Base-by-base conservation (phyloP, 2,329 filamentous ascomycete genomes). In the Daldinia sp. region DNA sequence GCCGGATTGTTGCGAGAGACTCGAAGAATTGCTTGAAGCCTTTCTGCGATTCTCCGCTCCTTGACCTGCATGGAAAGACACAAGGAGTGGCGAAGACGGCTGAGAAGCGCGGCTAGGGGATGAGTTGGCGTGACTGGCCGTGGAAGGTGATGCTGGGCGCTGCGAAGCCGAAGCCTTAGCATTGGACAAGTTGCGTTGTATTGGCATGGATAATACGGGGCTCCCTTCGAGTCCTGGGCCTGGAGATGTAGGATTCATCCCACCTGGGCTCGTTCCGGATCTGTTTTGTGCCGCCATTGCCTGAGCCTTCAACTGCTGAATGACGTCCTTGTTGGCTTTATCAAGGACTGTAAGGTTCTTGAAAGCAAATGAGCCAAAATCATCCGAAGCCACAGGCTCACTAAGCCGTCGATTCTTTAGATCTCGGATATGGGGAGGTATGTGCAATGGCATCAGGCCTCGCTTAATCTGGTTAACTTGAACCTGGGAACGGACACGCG, bases 301-400 rank as follows among this genome's bases (percentile, higher is more conserved):
- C 77, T 98, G 94, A 19, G 94, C 93, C 9, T 94, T 89, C 59
- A 99, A 82, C 76, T 98, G 98, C 72, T 98, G 94, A 29, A 99
- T 97, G 27, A 98, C 93, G 72, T 99, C 95, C 75, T 99, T 99
- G 78, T 99, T 99, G 56, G 95, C 95, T 77, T 97, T 98, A 72
- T 98, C 95, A 15, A 99, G 83, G 17, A 98, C 94, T 0, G 94
- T 94, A 49, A 99, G 80, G 71, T 99, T 99, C 80, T 99, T 99
- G 83, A 97, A 99, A 35, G 93, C 88, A 77, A 99, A 99, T 66
- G 88, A 93, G 29, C 95, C 95, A 81, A 99, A 99, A 75, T 99
- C 96, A 76, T 99, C 95, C 0, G 90, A 85, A 29, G 88, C 86
- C 13, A 94, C 88, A 1, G 95, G 95, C 77, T 99, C 95, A 76